phyloP scores from a whole-genome alignment of 768 basidiomycete genomes.

The Boletus rubescentipes region DNA sequence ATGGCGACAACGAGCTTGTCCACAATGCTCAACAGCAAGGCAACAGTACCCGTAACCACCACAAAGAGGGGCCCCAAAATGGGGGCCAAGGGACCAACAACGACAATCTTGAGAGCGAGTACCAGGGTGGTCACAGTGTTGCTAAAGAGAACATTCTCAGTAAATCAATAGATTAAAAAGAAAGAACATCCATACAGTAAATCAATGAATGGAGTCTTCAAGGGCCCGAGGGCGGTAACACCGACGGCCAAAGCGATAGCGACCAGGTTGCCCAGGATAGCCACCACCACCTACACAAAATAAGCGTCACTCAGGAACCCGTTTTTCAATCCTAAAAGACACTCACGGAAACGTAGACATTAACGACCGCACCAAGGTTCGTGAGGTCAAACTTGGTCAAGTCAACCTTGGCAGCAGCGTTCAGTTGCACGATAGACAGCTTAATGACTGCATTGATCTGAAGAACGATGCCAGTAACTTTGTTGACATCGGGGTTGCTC shows the following conservation, averaged over 20 bases:
- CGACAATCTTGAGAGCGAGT: too few relatives aligned
- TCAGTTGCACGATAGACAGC: not conserved
- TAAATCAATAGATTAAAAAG: not conserved
- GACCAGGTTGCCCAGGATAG: not conserved
- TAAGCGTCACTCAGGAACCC: not conserved
- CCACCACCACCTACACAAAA: not conserved
- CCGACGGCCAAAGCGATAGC: not conserved
- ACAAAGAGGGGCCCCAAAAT: too few relatives aligned
- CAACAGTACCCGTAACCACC: too few relatives aligned
- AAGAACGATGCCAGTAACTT: not conserved
- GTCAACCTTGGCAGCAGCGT: not conserved
- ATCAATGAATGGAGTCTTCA: too few relatives aligned
- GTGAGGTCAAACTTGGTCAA: not conserved
- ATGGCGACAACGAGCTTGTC: too few relatives aligned
- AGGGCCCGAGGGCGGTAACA: not conserved
- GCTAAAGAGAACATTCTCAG: not conserved
- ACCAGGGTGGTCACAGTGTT: too few relatives aligned
- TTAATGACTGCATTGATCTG: slow-evolving; percentile 1
- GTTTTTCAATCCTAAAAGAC: too few relatives aligned
- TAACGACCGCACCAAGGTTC: not conserved
- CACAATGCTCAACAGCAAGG: too few relatives aligned
- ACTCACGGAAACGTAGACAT: slow-evolving; percentile 6
- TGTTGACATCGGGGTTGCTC: not conserved
- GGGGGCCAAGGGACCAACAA: too few relatives aligned
- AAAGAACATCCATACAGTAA: not conserved